These are phyloP conservation scores for Rhododendron henanense DNA, from an alignment of 148 eudicot species.

Conservation along the genomic window DNA sequence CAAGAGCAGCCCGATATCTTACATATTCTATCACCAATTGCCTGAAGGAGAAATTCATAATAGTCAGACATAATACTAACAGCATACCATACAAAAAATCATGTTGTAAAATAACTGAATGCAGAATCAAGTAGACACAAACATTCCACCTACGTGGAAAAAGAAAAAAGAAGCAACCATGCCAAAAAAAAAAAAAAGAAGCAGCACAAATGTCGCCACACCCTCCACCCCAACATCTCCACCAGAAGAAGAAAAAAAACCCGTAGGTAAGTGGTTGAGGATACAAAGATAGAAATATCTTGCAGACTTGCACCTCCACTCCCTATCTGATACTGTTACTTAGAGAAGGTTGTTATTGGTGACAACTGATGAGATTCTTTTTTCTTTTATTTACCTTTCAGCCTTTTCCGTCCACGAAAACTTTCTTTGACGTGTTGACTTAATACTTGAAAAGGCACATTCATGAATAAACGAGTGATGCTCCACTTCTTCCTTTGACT, in stretches of 20 bases:
- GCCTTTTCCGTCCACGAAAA: constrained; percentile 77
- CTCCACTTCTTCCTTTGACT: constrained; percentile 32
- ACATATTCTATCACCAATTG: constrained; percentile 68
- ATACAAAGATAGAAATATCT: not conserved
- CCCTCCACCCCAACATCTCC: no score
- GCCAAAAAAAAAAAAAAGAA: not conserved
- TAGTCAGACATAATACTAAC: not conserved
- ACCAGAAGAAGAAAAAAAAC: not conserved
- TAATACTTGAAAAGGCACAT: constrained; percentile 50
- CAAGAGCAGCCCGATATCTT: constrained; percentile 76
- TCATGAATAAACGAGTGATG: constrained; percentile 38
- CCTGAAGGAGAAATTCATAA: constrained; percentile 34
- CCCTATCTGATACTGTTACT: not conserved
- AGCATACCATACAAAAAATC: constrained; percentile 3
- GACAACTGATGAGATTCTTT: not conserved
- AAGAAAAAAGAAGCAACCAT: not conserved
- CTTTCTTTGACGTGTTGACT: constrained; percentile 45
- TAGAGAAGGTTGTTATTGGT: not conserved
- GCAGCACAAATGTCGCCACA: no score
- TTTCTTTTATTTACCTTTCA: constrained; percentile 58
- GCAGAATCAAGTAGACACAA: not conserved
- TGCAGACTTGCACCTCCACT: not conserved
- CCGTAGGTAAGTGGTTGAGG: not conserved
- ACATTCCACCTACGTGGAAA: not conserved
- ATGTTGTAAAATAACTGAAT: not conserved